Base-by-base conservation (phyloP, 768 basidiomycete genomes). In the Mycena crocata region DNA sequence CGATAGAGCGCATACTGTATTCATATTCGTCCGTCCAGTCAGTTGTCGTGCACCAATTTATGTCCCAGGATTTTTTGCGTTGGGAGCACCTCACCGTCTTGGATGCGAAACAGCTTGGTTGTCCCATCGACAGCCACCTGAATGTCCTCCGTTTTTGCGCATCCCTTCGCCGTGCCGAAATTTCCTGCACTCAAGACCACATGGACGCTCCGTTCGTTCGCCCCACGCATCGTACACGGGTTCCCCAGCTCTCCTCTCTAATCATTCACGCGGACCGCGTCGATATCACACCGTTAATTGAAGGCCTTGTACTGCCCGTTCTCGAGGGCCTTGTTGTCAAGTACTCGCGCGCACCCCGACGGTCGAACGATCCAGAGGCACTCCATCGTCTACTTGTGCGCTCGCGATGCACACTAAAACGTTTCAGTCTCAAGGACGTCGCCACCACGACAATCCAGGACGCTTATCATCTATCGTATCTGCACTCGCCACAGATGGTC, bases 1-100 rank as follows among this genome's bases (percentile, higher is more conserved):
- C 39, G 21, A 26, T 52, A 40, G 65, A 64, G 30, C 63, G 56
- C 58, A 64, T 54, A 51, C 23, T 70, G n/a, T 63, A 67, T 49
- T 63, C 65, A 0, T 67, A 64, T 42, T 37, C 31, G 1, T 56
- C 65, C 51, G 46, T 70, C 21, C 39, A 39, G 6, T 70, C 69
- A 6, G n/a, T 70, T 50, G 65, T 67, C 12, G 46, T 67, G 42
- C 65, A 67, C 48, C 44, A 32, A n/a, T 50, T 24, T 23, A 34
- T 59, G 48, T n/a, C 48, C 7, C 69, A 70, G 35, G 45, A 57
- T 5, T 64, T 54, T 26, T 6, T 67, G 5, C 45, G n/a, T 23
- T 70, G 69, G 69, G 62, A 13, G 6, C 56, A 37, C 15, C 69
- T 70, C 24, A 70, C 62, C 6, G 30, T 32, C 13, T 54, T 70